Evolutionary conservation across 371 early-diverging fungal species (phyloP).

Genomic region (Choanephora cucurbitarum): DNA sequence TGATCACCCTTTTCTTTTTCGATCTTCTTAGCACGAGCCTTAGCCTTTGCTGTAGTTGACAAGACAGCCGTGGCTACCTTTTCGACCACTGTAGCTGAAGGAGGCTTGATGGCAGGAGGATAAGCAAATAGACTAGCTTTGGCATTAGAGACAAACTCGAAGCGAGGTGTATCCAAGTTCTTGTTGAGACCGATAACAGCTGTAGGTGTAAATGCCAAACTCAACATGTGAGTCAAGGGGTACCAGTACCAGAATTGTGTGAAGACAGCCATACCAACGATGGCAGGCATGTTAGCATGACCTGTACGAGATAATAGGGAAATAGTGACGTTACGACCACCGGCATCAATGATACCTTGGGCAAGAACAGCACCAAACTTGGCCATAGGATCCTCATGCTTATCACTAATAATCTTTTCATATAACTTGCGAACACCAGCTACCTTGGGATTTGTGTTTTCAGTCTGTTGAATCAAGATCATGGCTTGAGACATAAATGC

Average conservation of each 20-base stretch:
- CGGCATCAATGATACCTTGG: constrained; percentile 98
- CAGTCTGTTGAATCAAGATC: constrained; percentile 97
- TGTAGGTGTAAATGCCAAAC: constrained; percentile 94
- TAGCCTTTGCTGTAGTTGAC: constrained; percentile 93
- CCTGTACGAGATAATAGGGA: constrained; percentile 89
- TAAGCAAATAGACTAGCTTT: constrained; percentile 92
- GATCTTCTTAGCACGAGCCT: constrained; percentile 85
- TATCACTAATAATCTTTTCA: constrained; percentile 89
- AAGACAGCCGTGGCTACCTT: constrained; percentile 89
- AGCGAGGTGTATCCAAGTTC: constrained; percentile 84
- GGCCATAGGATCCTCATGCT: constrained; percentile 92
- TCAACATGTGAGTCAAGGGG: constrained; percentile 94
- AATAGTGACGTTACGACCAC: constrained; percentile 96
- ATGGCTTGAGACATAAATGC: constrained; percentile 98
- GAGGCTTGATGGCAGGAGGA: constrained; percentile 80
- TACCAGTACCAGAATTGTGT: constrained; percentile 99
- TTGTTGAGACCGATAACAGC: constrained; percentile 93
- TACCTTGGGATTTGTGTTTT: constrained; percentile 75
- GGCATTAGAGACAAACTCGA: constrained; percentile 83
- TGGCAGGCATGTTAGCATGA: constrained; percentile 89
- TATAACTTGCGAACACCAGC: constrained; percentile 83
- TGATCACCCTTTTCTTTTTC: constrained; percentile 69
- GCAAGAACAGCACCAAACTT: constrained; percentile 98
- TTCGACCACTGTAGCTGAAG: constrained; percentile 62
- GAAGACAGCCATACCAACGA: constrained; percentile 96